Conservation (phyloP, 2,329 filamentous ascomycete species). For the Fonsecaea multimorphosa region DNA sequence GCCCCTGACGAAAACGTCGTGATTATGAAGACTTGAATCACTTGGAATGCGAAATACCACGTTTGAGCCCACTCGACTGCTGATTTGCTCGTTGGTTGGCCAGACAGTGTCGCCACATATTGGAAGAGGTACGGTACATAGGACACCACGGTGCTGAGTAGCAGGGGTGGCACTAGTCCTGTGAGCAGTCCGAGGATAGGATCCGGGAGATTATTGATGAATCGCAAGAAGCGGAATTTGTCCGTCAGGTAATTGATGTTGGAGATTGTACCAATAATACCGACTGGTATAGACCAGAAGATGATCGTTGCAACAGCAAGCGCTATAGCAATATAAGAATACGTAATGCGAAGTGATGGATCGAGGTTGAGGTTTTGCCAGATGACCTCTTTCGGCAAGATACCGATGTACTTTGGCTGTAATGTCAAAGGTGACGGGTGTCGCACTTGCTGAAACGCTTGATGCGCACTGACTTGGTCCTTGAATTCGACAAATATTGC, state of each 20-base stretch:
- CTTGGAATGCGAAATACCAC: conserved; percentile 74
- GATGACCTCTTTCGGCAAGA: conserved; percentile 83
- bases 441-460: conserved; percentile 70
- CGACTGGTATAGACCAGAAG: conserved; percentile 82
- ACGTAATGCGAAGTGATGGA: conserved; percentile 64
- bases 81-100: conserved; percentile 74
- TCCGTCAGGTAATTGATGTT: conserved; percentile 74
- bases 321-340: conserved; percentile 72
- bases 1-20: conserved; percentile 78
- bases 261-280: conserved; percentile 82
- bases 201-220: conserved; percentile 73
- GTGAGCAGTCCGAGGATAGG: conserved; percentile 78
- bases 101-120: conserved; percentile 78
- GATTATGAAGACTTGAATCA: conserved; percentile 89
- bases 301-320: conserved; percentile 74
- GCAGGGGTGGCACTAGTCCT: conserved; percentile 79
- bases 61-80: conserved; percentile 75
- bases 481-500: conserved; percentile 91
- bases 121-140: conserved; percentile 86
- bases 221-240: conserved; percentile 67
- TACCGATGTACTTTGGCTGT: conserved; percentile 80
- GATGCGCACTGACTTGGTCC: conserved; percentile 80
- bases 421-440: conserved; percentile 72
- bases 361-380: conserved; percentile 83
- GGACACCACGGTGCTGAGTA: conserved; percentile 78